A percentile compares a stretch with the other conserved stretches of the same genome.
Conservation (phyloP, 2,329 filamentous ascomycete genomes). For the Sclerotinia nivalis region DNA sequence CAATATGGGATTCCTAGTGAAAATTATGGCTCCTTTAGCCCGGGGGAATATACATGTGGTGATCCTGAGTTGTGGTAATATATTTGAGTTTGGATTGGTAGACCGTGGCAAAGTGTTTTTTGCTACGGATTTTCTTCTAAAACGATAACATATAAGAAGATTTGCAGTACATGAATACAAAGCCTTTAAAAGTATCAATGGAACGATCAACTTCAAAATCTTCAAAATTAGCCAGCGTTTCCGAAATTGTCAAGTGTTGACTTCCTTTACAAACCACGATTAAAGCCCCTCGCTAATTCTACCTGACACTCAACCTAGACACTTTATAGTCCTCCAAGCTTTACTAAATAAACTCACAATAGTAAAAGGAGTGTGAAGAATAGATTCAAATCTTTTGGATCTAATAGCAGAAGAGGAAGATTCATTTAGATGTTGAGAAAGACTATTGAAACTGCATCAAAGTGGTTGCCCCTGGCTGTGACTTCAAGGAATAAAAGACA, state of each 20-base stretch:
- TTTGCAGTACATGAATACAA: neutral
- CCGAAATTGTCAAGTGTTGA: slow-evolving; percentile 15
- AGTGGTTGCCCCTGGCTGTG: neutral
- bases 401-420: neutral
- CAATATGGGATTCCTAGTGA: neutral
- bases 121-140: neutral
- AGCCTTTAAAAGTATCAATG: neutral
- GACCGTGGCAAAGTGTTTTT: neutral
- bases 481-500: slow-evolving; percentile 1
- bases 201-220: neutral
- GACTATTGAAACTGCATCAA: neutral
- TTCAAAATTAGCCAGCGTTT: neutral
- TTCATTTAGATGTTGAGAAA: neutral
- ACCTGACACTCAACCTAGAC: neutral
- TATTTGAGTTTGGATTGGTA: neutral
- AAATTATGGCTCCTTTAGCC: neutral
- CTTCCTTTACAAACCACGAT: slow-evolving; percentile 11
- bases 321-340: neutral
- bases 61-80: neutral
- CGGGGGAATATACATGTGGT: neutral
- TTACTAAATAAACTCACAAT: neutral
- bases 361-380: neutral
- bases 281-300: slow-evolving; percentile 14
- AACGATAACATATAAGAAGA: neutral
- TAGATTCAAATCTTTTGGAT: neutral